Percentiles rank a stretch among this genome's conserved stretches.
Conservation (phyloP, 805 yeast species). For the Yueomyces sinensis region DNA sequence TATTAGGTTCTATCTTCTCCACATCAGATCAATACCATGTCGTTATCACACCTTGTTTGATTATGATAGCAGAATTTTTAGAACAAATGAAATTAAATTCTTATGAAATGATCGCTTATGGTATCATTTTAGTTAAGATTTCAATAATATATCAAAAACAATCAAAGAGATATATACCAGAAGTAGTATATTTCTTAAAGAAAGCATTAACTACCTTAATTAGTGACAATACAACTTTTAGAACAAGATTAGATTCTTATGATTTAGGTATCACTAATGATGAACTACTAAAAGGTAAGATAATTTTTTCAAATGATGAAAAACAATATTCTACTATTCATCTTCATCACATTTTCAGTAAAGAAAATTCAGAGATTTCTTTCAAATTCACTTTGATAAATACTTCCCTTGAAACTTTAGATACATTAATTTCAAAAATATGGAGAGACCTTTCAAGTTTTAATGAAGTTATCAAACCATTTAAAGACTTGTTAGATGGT, state of each 20-base stretch:
- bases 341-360: conserved; percentile 9
- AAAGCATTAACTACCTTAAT: conserved; percentile 33
- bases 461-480: conserved; percentile 42
- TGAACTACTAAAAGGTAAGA: too few relatives aligned
- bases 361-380: conserved; percentile 14
- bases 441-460: conserved; percentile 58
- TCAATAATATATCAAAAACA: conserved; percentile 62
- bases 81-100: conserved; percentile 34
- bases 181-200: conserved; percentile 47
- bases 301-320: conserved; percentile 3
- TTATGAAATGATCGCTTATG: conserved; percentile 36
- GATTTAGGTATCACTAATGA: conserved; percentile 7
- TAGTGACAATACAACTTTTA: conserved; percentile 1
- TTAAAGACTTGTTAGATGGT: conserved; percentile 30
- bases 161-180: conserved; percentile 77
- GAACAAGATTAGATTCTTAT: conserved; percentile 11
- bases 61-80: conserved; percentile 60
- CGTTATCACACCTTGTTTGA: conserved; percentile 71
- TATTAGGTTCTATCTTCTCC: conserved; percentile 72
- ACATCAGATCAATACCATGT: conserved; percentile 94
- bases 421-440: conserved; percentile 21
- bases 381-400: conserved; percentile 11
- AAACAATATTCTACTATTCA: conserved; percentile 5
- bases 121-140: conserved; percentile 53
- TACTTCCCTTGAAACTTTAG: conserved; percentile 22